Percentiles rank a stretch among this genome's conserved stretches.
These are phyloP conservation scores for Graphium sp. DNA, from an alignment of 2,329 filamentous ascomycete species.

Conservation along the genomic window DNA sequence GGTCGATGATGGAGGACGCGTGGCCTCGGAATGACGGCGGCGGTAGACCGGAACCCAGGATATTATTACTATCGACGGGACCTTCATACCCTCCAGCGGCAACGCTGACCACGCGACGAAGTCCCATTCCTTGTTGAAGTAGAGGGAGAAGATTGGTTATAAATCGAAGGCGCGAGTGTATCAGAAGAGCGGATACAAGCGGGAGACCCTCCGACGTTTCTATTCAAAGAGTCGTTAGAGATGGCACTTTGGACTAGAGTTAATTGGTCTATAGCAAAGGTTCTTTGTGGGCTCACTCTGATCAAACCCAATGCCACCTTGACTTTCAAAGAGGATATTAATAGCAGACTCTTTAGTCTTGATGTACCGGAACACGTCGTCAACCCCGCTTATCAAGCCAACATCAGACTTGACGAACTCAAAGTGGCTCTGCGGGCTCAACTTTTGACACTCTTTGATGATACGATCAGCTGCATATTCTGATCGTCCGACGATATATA, in stretches of 20 bases:
- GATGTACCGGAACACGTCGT: conserved; percentile 31
- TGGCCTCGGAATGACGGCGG: conserved; percentile 20
- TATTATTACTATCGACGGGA: conserved; percentile 21
- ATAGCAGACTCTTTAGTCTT: conserved; percentile 28
- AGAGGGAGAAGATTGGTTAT: conserved; percentile 36
- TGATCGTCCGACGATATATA: conserved; percentile 30
- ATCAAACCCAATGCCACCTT: neutral
- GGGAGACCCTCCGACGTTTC: conserved; percentile 39
- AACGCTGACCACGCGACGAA: conserved; percentile 28
- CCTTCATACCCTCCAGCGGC: conserved; percentile 28
- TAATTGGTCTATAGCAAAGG: neutral
- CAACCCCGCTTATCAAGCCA: conserved; percentile 26
- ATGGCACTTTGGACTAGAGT: neutral
- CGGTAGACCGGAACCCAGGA: conserved; percentile 7
- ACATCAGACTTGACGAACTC: conserved; percentile 28
- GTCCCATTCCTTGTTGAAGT: conserved; percentile 15
- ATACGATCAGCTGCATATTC: conserved; percentile 20
- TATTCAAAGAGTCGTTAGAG: neutral
- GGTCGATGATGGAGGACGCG: conserved; percentile 26
- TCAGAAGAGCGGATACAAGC: conserved; percentile 27
- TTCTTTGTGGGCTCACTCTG: neutral
- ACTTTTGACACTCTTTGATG: conserved; percentile 18
- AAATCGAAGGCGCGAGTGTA: conserved; percentile 40
- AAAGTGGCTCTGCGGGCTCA: conserved; percentile 25
- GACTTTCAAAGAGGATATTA: conserved; percentile 28